Conservation (phyloP, 83 land plant species). For the Diphasiastrum complanatum region DNA sequence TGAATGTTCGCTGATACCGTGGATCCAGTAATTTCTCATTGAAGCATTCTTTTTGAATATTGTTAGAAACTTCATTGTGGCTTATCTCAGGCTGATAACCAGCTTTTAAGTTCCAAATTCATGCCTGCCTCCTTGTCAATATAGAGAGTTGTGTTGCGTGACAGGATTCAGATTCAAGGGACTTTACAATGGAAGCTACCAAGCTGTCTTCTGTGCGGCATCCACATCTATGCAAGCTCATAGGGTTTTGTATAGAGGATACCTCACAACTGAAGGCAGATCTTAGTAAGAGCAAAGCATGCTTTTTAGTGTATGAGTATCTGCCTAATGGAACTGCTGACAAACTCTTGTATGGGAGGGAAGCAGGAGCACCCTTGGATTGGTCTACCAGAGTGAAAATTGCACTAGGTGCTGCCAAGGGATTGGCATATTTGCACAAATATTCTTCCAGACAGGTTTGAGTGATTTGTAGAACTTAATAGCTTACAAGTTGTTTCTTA, state of each 20-base stretch:
- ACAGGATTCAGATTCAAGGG: constrained; percentile 50
- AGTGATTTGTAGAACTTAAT: not conserved
- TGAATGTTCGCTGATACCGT: no score
- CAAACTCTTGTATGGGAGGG: constrained; percentile 48
- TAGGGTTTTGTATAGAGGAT: constrained; percentile 78
- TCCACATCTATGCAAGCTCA: constrained; percentile 55
- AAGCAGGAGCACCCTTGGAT: constrained; percentile 58
- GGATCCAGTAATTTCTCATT: no score
- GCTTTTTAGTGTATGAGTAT: constrained; percentile 75
- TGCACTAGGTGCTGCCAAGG: constrained; percentile 83
- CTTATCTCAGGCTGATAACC: no score
- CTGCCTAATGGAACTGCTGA: constrained; percentile 75
- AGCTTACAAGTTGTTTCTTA: no score
- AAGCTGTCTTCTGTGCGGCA: constrained; percentile 61
- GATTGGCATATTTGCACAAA: constrained; percentile 77
- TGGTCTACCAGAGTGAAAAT: constrained; percentile 70
- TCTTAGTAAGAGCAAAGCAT: constrained; percentile 4
- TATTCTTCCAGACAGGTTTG: constrained; percentile 72
- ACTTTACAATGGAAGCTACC: constrained; percentile 53
- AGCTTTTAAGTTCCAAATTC: no score
- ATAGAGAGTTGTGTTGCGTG: no score
- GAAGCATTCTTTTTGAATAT: no score
- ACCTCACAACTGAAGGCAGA: constrained; percentile 16
- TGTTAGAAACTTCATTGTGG: no score
- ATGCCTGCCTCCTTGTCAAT: no score